Evolutionary conservation across 352 stramenopile genomes (phyloP).

Genomic region (Pythium plurisporium): DNA sequence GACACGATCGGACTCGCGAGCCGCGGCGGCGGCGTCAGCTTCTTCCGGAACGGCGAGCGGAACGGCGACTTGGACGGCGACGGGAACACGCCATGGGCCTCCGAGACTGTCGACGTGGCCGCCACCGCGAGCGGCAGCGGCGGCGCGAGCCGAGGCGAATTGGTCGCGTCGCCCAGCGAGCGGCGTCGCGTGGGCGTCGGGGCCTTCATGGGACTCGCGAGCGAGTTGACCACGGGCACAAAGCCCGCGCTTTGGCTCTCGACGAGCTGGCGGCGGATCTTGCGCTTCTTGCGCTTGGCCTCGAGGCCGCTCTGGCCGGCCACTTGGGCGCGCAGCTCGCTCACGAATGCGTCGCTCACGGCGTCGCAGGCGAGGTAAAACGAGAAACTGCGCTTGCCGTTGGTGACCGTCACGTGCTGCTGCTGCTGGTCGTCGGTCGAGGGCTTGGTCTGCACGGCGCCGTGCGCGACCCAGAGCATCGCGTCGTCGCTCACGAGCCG

Average conservation of each 20-base stretch:
- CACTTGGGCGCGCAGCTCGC: constrained; percentile 60
- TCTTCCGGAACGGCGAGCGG: constrained; percentile 60
- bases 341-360: constrained; percentile 50
- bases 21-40: constrained; percentile 31
- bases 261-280: constrained; percentile 65
- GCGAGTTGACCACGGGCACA: constrained; percentile 59
- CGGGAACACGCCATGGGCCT: constrained; percentile 33
- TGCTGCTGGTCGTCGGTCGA: constrained; percentile 4
- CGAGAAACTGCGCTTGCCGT: constrained; percentile 58
- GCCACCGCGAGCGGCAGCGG: constrained; percentile 39
- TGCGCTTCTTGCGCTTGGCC: constrained; percentile 67
- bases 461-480: constrained; percentile 63
- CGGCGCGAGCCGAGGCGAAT: constrained; percentile 40
- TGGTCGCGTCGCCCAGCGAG: constrained; percentile 41
- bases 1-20: constrained; percentile 23
- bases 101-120: constrained; percentile 29
- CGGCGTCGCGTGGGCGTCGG: constrained; percentile 37
- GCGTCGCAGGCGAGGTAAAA: constrained; percentile 45
- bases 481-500: constrained; percentile 65
- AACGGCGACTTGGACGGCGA: constrained; percentile 54
- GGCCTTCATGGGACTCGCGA: constrained; percentile 47
- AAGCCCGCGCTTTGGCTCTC: constrained; percentile 54
- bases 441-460: constrained; percentile 40
- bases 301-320: constrained; percentile 48
- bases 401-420: constrained; percentile 49